Base-by-base conservation (phyloP, 1,284 basidiomycete species). In the Cystobasidiaceae sp. region DNA sequence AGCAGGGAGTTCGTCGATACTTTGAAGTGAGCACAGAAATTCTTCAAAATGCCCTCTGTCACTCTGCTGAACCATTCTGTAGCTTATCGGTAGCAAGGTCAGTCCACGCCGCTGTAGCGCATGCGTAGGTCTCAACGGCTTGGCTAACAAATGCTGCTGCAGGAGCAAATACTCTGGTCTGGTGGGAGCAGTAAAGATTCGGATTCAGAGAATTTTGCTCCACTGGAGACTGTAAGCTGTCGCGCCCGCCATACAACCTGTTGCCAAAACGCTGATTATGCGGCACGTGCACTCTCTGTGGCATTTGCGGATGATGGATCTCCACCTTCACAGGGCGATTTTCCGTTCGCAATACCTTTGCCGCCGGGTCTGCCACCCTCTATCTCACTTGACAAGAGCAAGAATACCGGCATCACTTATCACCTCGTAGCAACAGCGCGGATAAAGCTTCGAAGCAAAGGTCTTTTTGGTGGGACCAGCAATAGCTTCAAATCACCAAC, bases 291-390 rank as follows among this genome's bases (percentile, higher is more conserved):
- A n/a, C n/a, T n/a, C n/a, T n/a, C n/a, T n/a, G n/a, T n/a, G n/a
- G n/a, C n/a, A n/a, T 48, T 33, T 13, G 21, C 15, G 25, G 17
- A 7, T n/a, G 27, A 32, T 15, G 34, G n/a, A 33, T 2, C 8
- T 37, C 17, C 21, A 7, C 32, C 19, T 21, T 32, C 55, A 43
- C 55, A 57, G 63, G 34, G 55, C 17, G 68, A 69, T 43, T 57
- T 68, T 39, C 19, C 58, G 19, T 69, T 69, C 67, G 33, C 17
- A 0, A 69, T 69, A 50, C 55, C 61, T 13, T 44, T 69, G 7
- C 68, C 68, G 21, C 33, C 52, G 21, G 46, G 46, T 17, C 61
- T 69, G 23, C 68, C 68, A 11, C 66, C 66, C n/a, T 66, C 68
- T 1, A 52, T 67, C 30, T 41, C 44, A 4, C 30, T 69, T 9